Conservation (phyloP, 2,329 filamentous ascomycete genomes). For the Beauveria sp. region DNA sequence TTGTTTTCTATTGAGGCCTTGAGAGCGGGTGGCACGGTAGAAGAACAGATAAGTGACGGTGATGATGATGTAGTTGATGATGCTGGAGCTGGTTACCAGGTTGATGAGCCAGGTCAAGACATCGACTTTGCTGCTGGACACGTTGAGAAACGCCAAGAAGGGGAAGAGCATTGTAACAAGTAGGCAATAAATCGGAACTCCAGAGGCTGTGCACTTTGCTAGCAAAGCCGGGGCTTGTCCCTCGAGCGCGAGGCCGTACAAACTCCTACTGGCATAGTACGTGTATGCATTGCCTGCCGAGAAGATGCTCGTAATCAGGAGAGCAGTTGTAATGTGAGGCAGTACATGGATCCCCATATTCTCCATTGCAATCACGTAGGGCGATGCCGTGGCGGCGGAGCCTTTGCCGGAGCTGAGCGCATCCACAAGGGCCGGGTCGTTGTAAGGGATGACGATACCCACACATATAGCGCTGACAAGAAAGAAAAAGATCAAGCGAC, state of each 20-base stretch:
- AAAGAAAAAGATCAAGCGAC: slow-evolving; percentile 63
- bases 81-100: not conserved
- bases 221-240: not conserved
- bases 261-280: not conserved
- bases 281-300: not conserved
- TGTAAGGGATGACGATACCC: slow-evolving; percentile 48
- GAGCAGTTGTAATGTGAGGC: slow-evolving; percentile 50
- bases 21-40: not conserved
- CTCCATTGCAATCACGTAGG: slow-evolving; percentile 55
- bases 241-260: not conserved
- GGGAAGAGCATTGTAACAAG: not conserved
- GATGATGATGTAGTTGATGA: not conserved
- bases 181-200: not conserved
- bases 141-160: not conserved
- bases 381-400: slow-evolving; percentile 47
- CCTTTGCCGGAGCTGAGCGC: slow-evolving; percentile 33
- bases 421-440: slow-evolving; percentile 50
- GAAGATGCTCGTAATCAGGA: slow-evolving; percentile 25
- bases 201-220: not conserved
- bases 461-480: slow-evolving; percentile 41
- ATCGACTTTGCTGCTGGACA: not conserved
- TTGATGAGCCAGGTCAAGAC: not conserved
- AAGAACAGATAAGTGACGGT: not conserved
- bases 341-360: slow-evolving; percentile 45
- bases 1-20: not conserved